These are phyloP conservation scores for Lichtheimia hyalospora DNA, from an alignment of 371 early-diverging fungal species.

Conservation along the genomic window DNA sequence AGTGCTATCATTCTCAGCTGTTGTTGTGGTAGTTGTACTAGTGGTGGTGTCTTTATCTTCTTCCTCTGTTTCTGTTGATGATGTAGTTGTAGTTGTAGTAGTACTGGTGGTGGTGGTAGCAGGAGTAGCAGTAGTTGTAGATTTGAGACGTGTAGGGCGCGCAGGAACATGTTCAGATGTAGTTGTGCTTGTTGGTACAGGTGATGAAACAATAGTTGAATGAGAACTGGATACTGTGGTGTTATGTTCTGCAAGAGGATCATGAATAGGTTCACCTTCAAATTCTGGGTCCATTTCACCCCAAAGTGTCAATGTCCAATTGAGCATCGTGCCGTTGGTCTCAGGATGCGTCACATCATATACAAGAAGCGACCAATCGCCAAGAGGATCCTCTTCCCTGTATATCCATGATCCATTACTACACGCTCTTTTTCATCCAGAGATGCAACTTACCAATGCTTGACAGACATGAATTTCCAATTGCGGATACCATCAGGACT, in stretches of 20 bases:
- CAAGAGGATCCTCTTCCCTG: slow-evolving; percentile 85
- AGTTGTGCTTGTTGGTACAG: background rate
- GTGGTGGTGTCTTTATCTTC: background rate
- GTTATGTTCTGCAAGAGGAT: slow-evolving; percentile 8
- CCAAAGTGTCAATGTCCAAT: slow-evolving; percentile 70
- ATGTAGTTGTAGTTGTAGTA: background rate
- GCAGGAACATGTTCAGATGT: slow-evolving; percentile 7
- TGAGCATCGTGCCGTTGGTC: slow-evolving; percentile 45
- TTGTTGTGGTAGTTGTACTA: too few species aligned
- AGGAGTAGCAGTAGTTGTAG: slow-evolving; percentile 5
- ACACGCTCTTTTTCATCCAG: background rate
- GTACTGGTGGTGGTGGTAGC: background rate
- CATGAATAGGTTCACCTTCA: slow-evolving; percentile 28
- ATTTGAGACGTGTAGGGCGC: slow-evolving; percentile 19
- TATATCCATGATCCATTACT: slow-evolving; percentile 1
- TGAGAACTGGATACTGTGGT: slow-evolving; percentile 1
- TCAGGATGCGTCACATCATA: slow-evolving; percentile 51
- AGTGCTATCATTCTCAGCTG: too few species aligned
- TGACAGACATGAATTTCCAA: slow-evolving; percentile 96
- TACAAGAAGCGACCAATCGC: slow-evolving; percentile 82
- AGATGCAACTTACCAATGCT: slow-evolving; percentile 79
- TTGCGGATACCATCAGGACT: slow-evolving; percentile 73
- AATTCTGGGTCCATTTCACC: slow-evolving; percentile 55
- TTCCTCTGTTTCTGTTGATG: background rate
- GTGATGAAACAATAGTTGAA: background rate